These are phyloP conservation scores for Neonectria magnoliae DNA, from an alignment of 2,329 filamentous ascomycete genomes.

Conservation along the genomic window DNA sequence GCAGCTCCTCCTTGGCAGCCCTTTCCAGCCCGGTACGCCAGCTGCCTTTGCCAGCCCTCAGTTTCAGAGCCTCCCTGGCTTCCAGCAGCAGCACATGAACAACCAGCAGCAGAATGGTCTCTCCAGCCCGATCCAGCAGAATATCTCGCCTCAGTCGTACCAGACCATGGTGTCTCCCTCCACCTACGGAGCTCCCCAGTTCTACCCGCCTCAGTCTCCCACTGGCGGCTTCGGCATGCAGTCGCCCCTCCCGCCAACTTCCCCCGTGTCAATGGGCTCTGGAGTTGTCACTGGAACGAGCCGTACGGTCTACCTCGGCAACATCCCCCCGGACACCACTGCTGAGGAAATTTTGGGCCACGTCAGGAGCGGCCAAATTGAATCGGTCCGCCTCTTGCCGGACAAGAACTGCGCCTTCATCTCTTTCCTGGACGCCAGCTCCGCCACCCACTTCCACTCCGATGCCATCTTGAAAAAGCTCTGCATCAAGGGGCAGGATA, in stretches of 20 bases:
- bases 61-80: slow-evolving; percentile 85
- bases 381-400: slow-evolving; percentile 94
- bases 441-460: slow-evolving; percentile 98
- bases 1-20: slow-evolving; percentile 92
- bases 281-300: slow-evolving; percentile 89
- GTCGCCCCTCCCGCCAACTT: slow-evolving; percentile 70
- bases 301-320: slow-evolving; percentile 95
- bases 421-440: slow-evolving; percentile 97
- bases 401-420: slow-evolving; percentile 99
- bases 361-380: slow-evolving; percentile 96
- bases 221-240: slow-evolving; percentile 75
- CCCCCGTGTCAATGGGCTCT: slow-evolving; percentile 79
- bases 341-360: slow-evolving; percentile 97
- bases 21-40: slow-evolving; percentile 94
- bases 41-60: slow-evolving; percentile 90
- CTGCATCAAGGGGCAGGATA: slow-evolving; percentile 97
- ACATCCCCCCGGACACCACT: slow-evolving; percentile 96
- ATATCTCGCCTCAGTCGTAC: slow-evolving; percentile 84
- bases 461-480: slow-evolving; percentile 99
- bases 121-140: slow-evolving; percentile 79
- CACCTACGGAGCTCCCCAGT: slow-evolving; percentile 81
- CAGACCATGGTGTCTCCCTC: slow-evolving; percentile 88
- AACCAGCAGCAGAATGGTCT: slow-evolving; percentile 70
- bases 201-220: slow-evolving; percentile 89
- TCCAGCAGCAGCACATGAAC: slow-evolving; percentile 70